phyloP scores from a whole-genome alignment of 352 stramenopile species.

The Phytophthora rubi region DNA sequence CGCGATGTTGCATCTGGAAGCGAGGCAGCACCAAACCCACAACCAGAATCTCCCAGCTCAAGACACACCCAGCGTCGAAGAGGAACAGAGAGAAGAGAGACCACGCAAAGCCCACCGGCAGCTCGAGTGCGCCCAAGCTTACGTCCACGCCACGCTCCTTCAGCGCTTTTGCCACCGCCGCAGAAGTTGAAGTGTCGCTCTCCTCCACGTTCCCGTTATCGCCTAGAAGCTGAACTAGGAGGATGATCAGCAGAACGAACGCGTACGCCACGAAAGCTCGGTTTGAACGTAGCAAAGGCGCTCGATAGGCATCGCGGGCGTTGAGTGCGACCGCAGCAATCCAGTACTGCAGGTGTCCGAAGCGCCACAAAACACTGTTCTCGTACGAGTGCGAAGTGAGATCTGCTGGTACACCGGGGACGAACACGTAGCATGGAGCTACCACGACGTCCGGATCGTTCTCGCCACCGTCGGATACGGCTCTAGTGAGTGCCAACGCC shows the following conservation, averaged over 20 bases:
- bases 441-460: constrained; percentile 48
- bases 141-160: constrained; percentile 56
- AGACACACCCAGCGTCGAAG: constrained; percentile 59
- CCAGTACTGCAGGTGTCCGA: constrained; percentile 82
- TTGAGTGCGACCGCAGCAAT: constrained; percentile 77
- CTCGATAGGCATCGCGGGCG: constrained; percentile 62
- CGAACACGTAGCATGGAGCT: constrained; percentile 71
- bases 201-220: constrained; percentile 69
- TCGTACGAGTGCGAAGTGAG: constrained; percentile 79
- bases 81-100: constrained; percentile 77
- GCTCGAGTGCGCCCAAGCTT: constrained; percentile 56
- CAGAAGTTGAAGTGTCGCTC: constrained; percentile 49
- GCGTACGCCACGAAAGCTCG: constrained; percentile 57
- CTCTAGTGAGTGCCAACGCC: constrained; percentile 50
- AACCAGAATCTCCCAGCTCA: constrained; percentile 68
- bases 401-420: constrained; percentile 51
- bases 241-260: constrained; percentile 56
- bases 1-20: constrained; percentile 48
- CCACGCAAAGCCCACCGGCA: constrained; percentile 60
- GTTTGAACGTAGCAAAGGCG: constrained; percentile 62
- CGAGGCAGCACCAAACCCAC: constrained; percentile 60
- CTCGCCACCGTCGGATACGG: constrained; percentile 24
- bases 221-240: constrained; percentile 70
- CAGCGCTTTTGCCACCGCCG: constrained; percentile 37
- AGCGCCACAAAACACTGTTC: constrained; percentile 80